These are phyloP conservation scores for Coemansia sp. DNA, from an alignment of 192 early-diverging fungal species.

Conservation along the genomic window DNA sequence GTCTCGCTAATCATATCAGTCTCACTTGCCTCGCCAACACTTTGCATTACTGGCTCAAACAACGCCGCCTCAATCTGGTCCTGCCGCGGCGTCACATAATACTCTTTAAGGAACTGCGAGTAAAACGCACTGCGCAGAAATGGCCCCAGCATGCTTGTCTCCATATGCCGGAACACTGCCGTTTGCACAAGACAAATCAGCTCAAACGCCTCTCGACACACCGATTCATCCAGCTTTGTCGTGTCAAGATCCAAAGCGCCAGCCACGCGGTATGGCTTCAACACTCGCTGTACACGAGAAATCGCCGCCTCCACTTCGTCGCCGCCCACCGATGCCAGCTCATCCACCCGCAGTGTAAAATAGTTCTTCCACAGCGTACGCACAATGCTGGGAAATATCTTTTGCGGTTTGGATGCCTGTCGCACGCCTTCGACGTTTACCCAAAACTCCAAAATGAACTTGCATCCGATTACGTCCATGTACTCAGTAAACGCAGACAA, in stretches of 20 bases:
- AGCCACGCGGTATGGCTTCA: constrained; percentile 27
- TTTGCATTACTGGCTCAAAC: constrained; percentile 13
- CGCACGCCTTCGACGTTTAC: constrained; percentile 67
- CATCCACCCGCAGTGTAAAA: constrained; percentile 53
- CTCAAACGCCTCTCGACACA: constrained; percentile 39
- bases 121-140: constrained; percentile 67
- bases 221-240: constrained; percentile 1
- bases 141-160: constrained; percentile 57
- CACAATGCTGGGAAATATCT: constrained; percentile 34
- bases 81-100: constrained; percentile 47
- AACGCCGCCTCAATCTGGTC: constrained; percentile 32
- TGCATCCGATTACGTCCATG: constrained; percentile 68
- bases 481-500: constrained; percentile 79
- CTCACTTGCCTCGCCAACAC: neutral
- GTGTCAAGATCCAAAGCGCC: constrained; percentile 22
- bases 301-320: constrained; percentile 28
- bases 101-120: constrained; percentile 60
- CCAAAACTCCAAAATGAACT: constrained; percentile 73
- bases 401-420: constrained; percentile 3
- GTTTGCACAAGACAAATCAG: constrained; percentile 55
- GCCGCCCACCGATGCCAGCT: constrained; percentile 20
- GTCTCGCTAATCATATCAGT: too few species aligned
- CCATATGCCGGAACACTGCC: constrained; percentile 66
- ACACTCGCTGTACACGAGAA: constrained; percentile 31
- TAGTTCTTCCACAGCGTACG: constrained; percentile 53